phyloP scores from a whole-genome alignment of 495 filamentous ascomycete species.

The Tuber brumale region DNA sequence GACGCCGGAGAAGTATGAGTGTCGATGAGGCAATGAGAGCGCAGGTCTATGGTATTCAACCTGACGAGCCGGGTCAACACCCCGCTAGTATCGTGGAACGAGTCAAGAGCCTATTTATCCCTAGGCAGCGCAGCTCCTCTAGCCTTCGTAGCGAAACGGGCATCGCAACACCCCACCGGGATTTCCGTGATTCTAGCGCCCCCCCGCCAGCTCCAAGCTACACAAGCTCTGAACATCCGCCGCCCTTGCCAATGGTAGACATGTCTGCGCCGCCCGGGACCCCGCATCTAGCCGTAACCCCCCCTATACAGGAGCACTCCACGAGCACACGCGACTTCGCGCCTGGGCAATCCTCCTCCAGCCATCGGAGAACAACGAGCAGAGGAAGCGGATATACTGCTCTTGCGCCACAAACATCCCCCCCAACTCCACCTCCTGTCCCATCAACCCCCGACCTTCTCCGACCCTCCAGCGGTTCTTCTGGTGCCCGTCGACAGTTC shows the following conservation, averaged over 20 bases:
- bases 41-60: constrained; percentile 30
- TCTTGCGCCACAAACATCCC: constrained; percentile 42
- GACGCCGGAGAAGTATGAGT: constrained; percentile 49
- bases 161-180: constrained; percentile 26
- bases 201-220: constrained; percentile 6
- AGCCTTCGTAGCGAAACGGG: constrained; percentile 32
- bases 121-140: constrained; percentile 31
- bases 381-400: constrained; percentile 45
- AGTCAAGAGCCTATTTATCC: constrained; percentile 37
- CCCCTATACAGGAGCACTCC: constrained; percentile 13
- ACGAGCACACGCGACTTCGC: constrained; percentile 30
- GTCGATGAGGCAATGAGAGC: constrained; percentile 44
- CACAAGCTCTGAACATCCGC: constrained; percentile 7
- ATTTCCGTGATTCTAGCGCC: constrained; percentile 21
- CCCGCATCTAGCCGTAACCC: constrained; percentile 30
- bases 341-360: constrained; percentile 39
- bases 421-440: constrained; percentile 41
- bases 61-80: constrained; percentile 37
- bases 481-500: constrained; percentile 66
- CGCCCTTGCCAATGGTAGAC: constrained; percentile 18
- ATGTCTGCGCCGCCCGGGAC: constrained; percentile 14
- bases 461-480: constrained; percentile 36
- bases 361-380: constrained; percentile 38
- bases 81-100: constrained; percentile 40
- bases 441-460: constrained; percentile 49